These are phyloP conservation scores for Chrysanthemum seticuspe DNA, from an alignment of 129 eudicot species.

Conservation along the genomic window DNA sequence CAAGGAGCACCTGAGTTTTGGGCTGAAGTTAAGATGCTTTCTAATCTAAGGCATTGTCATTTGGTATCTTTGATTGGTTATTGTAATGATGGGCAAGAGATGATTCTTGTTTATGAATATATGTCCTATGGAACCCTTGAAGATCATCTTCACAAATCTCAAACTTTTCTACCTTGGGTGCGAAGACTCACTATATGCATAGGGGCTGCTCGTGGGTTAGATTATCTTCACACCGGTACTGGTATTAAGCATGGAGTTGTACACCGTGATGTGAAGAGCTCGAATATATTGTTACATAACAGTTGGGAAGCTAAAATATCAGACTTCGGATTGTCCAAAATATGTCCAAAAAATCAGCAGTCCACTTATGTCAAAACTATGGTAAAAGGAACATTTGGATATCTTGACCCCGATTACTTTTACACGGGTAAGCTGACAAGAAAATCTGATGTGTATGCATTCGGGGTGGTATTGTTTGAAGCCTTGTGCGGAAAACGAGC, in stretches of 20 bases:
- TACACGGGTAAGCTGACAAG: conserved; percentile 22
- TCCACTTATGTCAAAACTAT: background rate
- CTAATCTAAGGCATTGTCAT: conserved; percentile 3
- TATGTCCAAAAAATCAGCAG: background rate
- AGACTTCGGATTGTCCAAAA: conserved; percentile 15
- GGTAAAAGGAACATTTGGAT: conserved; percentile 21
- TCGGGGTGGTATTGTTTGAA: conserved; percentile 31
- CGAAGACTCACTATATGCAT: conserved; percentile 14
- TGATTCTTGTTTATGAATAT: conserved; percentile 18
- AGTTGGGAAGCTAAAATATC: conserved; percentile 14
- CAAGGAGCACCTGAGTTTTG: conserved; percentile 17
- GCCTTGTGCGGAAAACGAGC: conserved; percentile 41
- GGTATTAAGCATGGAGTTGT: background rate
- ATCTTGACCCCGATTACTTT: conserved; percentile 31
- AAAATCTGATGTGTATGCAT: conserved; percentile 35
- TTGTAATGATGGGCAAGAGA: background rate
- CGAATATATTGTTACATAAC: conserved; percentile 9
- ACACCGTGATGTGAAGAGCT: conserved; percentile 21
- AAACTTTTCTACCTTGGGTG: conserved; percentile 1
- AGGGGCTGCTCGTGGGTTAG: conserved; percentile 22
- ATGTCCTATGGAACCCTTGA: conserved; percentile 5
- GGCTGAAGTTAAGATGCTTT: conserved; percentile 13
- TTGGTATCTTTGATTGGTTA: conserved; percentile 21
- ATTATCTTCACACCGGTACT: conserved; percentile 17
- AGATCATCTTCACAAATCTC: background rate